Conservation (phyloP, 495 filamentous ascomycete species). For the Letharia lupina region DNA sequence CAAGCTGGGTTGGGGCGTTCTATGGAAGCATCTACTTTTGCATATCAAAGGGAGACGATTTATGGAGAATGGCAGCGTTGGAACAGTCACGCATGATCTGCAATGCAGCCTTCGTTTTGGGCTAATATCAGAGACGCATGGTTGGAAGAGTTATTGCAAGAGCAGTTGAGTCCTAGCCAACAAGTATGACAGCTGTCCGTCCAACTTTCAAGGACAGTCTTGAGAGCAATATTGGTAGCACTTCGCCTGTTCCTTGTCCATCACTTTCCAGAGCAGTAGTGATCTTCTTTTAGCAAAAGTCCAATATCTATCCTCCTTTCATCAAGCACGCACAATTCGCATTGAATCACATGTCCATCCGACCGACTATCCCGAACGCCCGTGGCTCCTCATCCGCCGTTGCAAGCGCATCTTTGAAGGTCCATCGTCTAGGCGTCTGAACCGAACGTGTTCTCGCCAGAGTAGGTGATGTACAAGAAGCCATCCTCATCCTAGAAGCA, state of each 20-base stretch:
- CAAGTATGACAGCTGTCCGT: not conserved
- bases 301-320: not conserved
- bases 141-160: not conserved
- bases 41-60: not conserved
- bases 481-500: conserved; percentile 41
- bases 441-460: conserved; percentile 99
- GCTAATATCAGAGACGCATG: not conserved
- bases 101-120: not conserved
- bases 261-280: conserved; percentile 7
- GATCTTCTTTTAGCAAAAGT: not conserved
- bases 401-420: not conserved
- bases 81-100: not conserved
- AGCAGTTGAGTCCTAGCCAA: conserved; percentile 7
- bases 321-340: conserved; percentile 3
- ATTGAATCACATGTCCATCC: conserved; percentile 11
- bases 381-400: conserved; percentile 13
- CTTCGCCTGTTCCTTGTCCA: conserved; percentile 2
- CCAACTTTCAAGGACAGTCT: conserved; percentile 4
- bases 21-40: not conserved
- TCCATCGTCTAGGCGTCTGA: conserved; percentile 12
- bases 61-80: not conserved
- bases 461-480: conserved; percentile 56
- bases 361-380: conserved; percentile 11
- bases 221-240: conserved; percentile 5
- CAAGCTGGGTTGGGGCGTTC: not conserved